Percentiles rank a stretch among this genome's conserved stretches.
Conservation (phyloP, 768 basidiomycete species). For the Kwoniella dendrophila region DNA sequence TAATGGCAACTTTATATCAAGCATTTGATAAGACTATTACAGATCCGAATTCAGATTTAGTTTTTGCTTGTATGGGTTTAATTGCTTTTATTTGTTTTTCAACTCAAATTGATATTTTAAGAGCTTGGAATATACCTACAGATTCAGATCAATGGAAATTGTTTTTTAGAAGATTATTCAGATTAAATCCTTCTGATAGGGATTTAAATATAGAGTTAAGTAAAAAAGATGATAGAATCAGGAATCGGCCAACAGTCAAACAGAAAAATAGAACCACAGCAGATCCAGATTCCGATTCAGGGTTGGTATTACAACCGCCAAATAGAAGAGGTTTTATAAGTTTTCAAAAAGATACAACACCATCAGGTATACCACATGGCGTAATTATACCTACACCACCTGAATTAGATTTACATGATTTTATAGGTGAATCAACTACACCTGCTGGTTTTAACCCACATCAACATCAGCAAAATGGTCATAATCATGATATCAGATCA, state of each 20-base stretch:
- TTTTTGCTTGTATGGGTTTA: conserved; percentile 11
- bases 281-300: too few relatives aligned
- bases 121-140: conserved; percentile 16
- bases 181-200: too few relatives aligned
- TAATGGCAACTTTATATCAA: conserved; percentile 18
- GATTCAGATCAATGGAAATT: not conserved
- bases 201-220: too few relatives aligned
- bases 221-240: not conserved
- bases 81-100: conserved; percentile 21
- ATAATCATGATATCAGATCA: too few relatives aligned
- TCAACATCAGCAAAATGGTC: too few relatives aligned
- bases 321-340: too few relatives aligned
- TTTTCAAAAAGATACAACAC: too few relatives aligned
- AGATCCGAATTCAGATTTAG: conserved; percentile 13
- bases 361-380: not conserved
- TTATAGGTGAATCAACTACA: not conserved
- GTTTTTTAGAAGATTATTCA: too few relatives aligned
- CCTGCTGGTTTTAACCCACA: too few relatives aligned
- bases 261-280: too few relatives aligned
- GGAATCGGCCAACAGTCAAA: too few relatives aligned
- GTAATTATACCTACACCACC: not conserved
- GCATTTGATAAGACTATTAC: conserved; percentile 18
- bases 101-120: conserved; percentile 11
- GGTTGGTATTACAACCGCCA: too few relatives aligned
- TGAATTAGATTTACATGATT: conserved; percentile 10